Base-by-base conservation (phyloP, 495 filamentous ascomycete genomes). In the Neurospora sp. region DNA sequence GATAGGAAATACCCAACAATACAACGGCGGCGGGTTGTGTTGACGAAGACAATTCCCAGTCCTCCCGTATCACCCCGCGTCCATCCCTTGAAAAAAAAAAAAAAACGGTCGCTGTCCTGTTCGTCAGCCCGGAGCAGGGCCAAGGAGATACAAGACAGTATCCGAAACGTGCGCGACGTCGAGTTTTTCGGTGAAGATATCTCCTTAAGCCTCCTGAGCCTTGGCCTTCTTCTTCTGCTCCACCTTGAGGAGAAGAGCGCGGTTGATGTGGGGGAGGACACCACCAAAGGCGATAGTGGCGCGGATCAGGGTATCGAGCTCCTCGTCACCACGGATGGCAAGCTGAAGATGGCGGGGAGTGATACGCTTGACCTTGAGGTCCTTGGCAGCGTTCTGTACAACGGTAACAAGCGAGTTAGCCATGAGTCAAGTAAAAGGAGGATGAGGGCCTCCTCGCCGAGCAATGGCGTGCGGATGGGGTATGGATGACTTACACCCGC, bases 311-410 rank as follows among this genome's bases (percentile, higher is more conserved):
- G 94, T 98, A 78, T 99, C 96, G 75, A 99, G 87, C 84, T 99
- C 96, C 85, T 99, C 96, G 82, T 99, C 96, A 79, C 96, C 96
- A 77, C 96, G 94, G 82, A 99, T 99, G 76, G 96, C 96, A 68
- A 99, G 93, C 83, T 99, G 96, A 75, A 99, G 85, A 83, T 99
- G 96, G 80, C 96, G 96, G 40, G 96, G 96, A 4, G 96, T 99
- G 85, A 99, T 99, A 84, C 96, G 96, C 91, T 98, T 99, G 85
- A 98, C 96, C 84, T 99, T 99, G 77, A 98, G 91, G 83, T 99
- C 96, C 87, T 98, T 98, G 81, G 96, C 96, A 41, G 96, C 96
- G 80, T 99, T 99, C 87, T 89, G 75, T 61, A 68, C 65, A 76
- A 69, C 61, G 20, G 39, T 3, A 59, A 14, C n/a, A 71, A 7